Evolutionary conservation across 225 moss, liverwort and hornwort species (phyloP), one percentile per base, ranked within the genome.

Genomic region (Straminergon stramineum): DNA sequence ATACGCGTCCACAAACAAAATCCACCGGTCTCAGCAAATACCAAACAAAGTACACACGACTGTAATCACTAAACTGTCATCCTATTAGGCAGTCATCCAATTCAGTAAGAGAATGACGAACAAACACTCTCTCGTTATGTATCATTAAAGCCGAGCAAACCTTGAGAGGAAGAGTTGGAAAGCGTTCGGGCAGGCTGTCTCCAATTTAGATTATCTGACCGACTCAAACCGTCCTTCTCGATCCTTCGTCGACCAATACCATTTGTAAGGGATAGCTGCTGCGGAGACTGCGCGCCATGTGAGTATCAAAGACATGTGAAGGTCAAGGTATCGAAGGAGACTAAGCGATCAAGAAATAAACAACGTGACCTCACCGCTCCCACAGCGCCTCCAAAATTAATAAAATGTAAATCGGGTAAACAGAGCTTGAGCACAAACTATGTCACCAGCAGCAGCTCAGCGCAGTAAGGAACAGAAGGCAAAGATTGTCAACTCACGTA

Each of bases 161-260:
- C 93, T 91, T 93, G 91, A 11, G 32, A 70, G 39, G 90, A 90
- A 81, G 58, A 84, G 68, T 86, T 91, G 77, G 91, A 86, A 73
- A 84, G 70, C 64, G 89, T 86, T 86, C 89, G 89, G n/a, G 55
- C 70, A 89, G 88, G 84, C 64, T 88, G 90, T 78, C 92, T 91
- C 92, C 92, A 93, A 88, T 88, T 91, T 7, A 87, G 52, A 61
- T 87, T 86, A 69, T 93, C 94, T 52, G 94, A 86, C 63, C 91
- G 90, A 89, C 56, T 89, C 64, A 82, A 75, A 57, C 83, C 82
- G 16, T 94, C 94, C 76, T 93, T 94, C 56, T 94, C 92, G 27
- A 87, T 86, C 89, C 90, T 89, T 87, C 94, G 87, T 74, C 92
- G 89, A 84, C 90, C 94, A 86, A 69, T 51, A 84, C 87, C 92